Evolutionary conservation across 441 rosid genomes (phyloP).

Genomic region (Euphorbia celastroides): DNA sequence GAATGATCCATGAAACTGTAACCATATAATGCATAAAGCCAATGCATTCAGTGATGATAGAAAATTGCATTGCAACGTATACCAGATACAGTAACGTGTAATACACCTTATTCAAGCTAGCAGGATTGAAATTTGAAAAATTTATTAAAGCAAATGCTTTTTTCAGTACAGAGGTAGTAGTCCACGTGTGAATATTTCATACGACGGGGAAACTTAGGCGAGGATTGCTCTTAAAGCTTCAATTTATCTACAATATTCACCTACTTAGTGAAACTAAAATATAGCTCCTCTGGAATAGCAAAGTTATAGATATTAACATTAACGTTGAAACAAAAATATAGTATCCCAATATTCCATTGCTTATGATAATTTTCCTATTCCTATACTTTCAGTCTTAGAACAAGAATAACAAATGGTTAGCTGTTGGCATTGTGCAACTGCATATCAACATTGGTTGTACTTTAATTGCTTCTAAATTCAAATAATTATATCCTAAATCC

Average conservation of each 20-base stretch:
- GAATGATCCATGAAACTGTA: not conserved
- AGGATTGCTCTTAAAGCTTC: not conserved
- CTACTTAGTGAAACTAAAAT: too few relatives aligned
- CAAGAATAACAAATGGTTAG: too few relatives aligned
- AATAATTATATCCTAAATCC: not conserved
- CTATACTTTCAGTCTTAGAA: too few relatives aligned
- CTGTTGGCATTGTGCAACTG: not conserved
- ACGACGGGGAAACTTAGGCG: not conserved
- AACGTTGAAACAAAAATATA: not conserved
- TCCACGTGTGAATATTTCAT: not conserved
- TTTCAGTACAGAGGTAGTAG: not conserved
- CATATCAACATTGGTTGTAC: not conserved
- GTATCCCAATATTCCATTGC: not conserved
- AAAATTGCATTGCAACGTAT: not conserved
- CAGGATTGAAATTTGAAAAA: not conserved
- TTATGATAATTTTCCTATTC: not conserved
- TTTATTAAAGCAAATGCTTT: not conserved
- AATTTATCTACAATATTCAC: too few relatives aligned
- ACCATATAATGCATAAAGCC: not conserved
- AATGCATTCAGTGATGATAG: not conserved
- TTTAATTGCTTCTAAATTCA: too few relatives aligned
- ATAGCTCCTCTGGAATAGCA: not conserved
- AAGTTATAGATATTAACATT: not conserved
- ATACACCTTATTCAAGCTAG: not conserved
- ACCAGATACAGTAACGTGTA: not conserved